Conservation (phyloP, 2,329 filamentous ascomycete species). For the Stachybotrys chlorohalonatus region DNA sequence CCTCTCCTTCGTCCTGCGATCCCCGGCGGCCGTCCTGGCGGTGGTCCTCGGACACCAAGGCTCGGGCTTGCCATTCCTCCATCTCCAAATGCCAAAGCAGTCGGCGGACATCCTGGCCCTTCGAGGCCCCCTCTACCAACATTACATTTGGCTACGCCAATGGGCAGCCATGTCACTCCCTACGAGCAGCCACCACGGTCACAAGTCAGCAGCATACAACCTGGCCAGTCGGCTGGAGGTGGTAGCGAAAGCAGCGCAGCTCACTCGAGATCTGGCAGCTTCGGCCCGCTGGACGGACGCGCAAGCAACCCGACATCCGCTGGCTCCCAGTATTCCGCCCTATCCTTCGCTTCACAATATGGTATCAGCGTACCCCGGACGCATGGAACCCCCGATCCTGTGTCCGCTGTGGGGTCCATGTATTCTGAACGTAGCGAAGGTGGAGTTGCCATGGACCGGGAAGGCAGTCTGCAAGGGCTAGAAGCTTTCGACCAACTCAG, state of each 20-base stretch:
- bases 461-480: constrained; percentile 69
- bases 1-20: constrained; percentile 78
- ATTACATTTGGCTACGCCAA: constrained; percentile 78
- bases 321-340: constrained; percentile 74
- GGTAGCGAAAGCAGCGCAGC: constrained; percentile 72
- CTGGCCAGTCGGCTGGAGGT: constrained; percentile 59
- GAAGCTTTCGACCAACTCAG: constrained; percentile 73
- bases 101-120: constrained; percentile 41
- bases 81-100: constrained; percentile 72
- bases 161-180: constrained; percentile 67
- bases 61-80: constrained; percentile 86
- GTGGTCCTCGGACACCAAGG: constrained; percentile 59
- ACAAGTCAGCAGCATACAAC: constrained; percentile 39
- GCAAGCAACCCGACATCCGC: constrained; percentile 77
- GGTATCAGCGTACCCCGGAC: constrained; percentile 57
- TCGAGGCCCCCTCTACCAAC: constrained; percentile 57
- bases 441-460: constrained; percentile 69
- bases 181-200: constrained; percentile 53
- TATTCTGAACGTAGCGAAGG: constrained; percentile 75
- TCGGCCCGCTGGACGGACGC: constrained; percentile 65
- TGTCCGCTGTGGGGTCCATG: constrained; percentile 77
- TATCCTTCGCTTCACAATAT: constrained; percentile 70
- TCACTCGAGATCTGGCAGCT: constrained; percentile 77
- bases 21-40: constrained; percentile 52
- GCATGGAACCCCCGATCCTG: constrained; percentile 69